These are phyloP conservation scores for Metarhizium album DNA, from an alignment of 2,329 filamentous ascomycete genomes.

Conservation along the genomic window DNA sequence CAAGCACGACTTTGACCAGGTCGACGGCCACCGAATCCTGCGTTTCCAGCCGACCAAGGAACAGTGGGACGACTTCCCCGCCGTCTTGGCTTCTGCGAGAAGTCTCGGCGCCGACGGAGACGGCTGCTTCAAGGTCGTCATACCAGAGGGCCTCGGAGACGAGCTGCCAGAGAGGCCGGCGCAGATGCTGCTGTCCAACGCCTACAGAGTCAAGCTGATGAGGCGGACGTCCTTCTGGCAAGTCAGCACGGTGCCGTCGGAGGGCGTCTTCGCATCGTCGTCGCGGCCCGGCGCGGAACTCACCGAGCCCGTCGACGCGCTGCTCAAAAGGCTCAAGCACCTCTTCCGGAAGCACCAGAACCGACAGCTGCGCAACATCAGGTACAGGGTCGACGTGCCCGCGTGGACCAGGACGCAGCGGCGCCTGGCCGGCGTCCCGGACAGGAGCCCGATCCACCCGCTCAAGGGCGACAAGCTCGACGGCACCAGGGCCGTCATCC, in stretches of 20 bases:
- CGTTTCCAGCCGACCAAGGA: conserved; percentile 22
- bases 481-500: conserved; percentile 25
- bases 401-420: conserved; percentile 27
- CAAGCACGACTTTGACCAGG: conserved; percentile 21
- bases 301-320: conserved; percentile 15
- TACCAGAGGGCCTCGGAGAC: conserved; percentile 21
- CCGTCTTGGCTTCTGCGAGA: conserved; percentile 23
- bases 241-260: conserved; percentile 23
- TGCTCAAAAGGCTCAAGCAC: conserved; percentile 22
- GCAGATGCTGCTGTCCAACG: conserved; percentile 22
- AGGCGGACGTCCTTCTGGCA: conserved; percentile 26
- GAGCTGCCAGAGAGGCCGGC: conserved; percentile 21
- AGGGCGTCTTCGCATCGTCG: conserved; percentile 21
- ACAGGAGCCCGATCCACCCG: conserved; percentile 26
- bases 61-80: conserved; percentile 27
- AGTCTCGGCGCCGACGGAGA: conserved; percentile 20
- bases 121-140: conserved; percentile 28
- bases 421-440: conserved; percentile 24
- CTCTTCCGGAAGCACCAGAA: conserved; percentile 26
- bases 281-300: conserved; percentile 14
- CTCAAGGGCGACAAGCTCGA: conserved; percentile 26
- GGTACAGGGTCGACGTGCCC: conserved; percentile 27
- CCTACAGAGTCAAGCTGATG: conserved; percentile 24
- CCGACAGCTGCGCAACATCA: conserved; percentile 25
- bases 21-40: conserved; percentile 19